Evolutionary conservation across 768 basidiomycete genomes (phyloP).

Genomic region (Holtermanniella nyarrowii): DNA sequence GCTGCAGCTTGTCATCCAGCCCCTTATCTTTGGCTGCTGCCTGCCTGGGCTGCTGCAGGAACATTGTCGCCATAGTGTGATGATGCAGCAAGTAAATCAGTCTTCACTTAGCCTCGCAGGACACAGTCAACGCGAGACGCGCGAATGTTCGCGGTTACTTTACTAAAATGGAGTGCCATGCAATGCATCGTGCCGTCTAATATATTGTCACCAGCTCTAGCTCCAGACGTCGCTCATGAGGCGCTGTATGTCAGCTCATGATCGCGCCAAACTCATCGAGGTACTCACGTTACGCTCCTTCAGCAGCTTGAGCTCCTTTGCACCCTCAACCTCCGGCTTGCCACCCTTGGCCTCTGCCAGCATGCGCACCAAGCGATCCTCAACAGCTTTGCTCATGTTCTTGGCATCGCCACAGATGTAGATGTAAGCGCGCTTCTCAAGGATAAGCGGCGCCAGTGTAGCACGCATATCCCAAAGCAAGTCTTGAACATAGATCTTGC

Average conservation of each 20-base stretch:
- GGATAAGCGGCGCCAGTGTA: slow-evolving; percentile 73
- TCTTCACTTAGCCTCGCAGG: too few species aligned
- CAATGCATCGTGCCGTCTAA: background rate
- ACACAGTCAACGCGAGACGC: too few species aligned
- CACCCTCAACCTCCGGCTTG: slow-evolving; percentile 72
- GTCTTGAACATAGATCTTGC: slow-evolving; percentile 99
- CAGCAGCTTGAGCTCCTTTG: slow-evolving; percentile 81
- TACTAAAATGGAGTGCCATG: too few species aligned
- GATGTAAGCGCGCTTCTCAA: slow-evolving; percentile 91
- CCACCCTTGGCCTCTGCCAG: slow-evolving; percentile 93
- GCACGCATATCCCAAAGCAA: slow-evolving; percentile 78
- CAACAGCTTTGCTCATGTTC: slow-evolving; percentile 90
- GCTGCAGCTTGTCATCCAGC: slow-evolving; percentile 32
- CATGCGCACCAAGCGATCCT: slow-evolving; percentile 62
- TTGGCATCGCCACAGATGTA: slow-evolving; percentile 97
- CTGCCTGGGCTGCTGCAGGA: background rate
- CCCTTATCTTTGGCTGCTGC: background rate
- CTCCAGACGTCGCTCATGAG: background rate
- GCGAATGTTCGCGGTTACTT: too few species aligned
- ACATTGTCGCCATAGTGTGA: background rate
- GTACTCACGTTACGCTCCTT: slow-evolving; percentile 56
- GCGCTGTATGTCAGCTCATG: background rate
- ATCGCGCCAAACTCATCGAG: background rate
- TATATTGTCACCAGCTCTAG: background rate
- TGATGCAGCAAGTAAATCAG: background rate